Evolutionary conservation across 495 filamentous ascomycete species (phyloP).

Genomic region (Aspergillus steynii): DNA sequence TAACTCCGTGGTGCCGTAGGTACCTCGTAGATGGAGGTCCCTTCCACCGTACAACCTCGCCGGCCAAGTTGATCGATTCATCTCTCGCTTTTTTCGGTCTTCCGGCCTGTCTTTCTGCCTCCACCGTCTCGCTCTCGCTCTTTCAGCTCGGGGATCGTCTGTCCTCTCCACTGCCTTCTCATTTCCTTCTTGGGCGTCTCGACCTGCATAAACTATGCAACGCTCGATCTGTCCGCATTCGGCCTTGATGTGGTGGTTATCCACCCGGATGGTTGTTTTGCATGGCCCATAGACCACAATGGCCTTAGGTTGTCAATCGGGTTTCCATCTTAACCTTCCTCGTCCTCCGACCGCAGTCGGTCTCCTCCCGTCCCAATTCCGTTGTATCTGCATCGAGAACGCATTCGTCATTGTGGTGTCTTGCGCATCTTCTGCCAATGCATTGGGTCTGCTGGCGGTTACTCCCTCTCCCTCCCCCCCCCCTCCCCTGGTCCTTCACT

Average conservation of each 20-base stretch:
- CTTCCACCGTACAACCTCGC: too few relatives aligned
- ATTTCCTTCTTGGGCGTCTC: constrained; percentile 11
- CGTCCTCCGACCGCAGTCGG: constrained; percentile 11
- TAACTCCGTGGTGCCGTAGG: too few relatives aligned
- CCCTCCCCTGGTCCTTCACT: constrained; percentile 17
- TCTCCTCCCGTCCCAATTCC: constrained; percentile 9
- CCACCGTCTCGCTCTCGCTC: too few relatives aligned
- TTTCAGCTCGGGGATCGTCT: too few relatives aligned
- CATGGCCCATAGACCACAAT: constrained; percentile 15
- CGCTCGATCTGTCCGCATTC: constrained; percentile 18
- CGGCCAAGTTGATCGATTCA: too few relatives aligned
- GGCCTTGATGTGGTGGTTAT: constrained; percentile 16
- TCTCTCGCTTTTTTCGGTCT: too few relatives aligned
- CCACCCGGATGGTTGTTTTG: constrained; percentile 9
- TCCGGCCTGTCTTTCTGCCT: too few relatives aligned
- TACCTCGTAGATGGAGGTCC: too few relatives aligned
- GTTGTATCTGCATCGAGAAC: constrained; percentile 17
- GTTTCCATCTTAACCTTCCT: constrained; percentile 9
- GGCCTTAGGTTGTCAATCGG: constrained; percentile 11
- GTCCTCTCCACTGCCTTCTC: not conserved
- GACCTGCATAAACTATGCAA: constrained; percentile 11
- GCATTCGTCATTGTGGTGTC: constrained; percentile 29
- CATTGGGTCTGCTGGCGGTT: not conserved
- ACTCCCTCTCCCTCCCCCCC: too few relatives aligned
- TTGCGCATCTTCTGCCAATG: constrained; percentile 22